Conservation (phyloP, 805 yeast genomes). For the Nadsonia fulvescens region DNA sequence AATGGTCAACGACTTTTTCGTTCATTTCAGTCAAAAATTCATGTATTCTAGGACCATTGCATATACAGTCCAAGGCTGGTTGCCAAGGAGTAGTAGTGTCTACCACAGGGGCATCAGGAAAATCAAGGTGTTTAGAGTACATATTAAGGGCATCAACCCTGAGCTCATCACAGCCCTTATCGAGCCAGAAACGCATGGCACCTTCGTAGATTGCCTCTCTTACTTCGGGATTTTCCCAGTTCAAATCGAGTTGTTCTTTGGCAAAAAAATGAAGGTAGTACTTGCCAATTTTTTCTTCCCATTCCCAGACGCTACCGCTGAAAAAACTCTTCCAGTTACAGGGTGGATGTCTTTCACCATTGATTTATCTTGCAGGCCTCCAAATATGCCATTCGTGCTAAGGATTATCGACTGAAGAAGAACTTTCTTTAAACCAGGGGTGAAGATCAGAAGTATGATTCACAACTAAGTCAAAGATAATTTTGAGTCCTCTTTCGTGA, state of each 20-base stretch:
- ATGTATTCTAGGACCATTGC: constrained; percentile 38
- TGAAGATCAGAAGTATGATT: constrained; percentile 41
- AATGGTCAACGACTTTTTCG: constrained; percentile 23
- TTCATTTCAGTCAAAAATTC: constrained; percentile 39
- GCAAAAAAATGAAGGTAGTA: constrained; percentile 39
- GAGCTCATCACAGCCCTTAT: constrained; percentile 40
- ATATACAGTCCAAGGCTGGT: constrained; percentile 19
- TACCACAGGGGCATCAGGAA: constrained; percentile 31
- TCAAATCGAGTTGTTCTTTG: constrained; percentile 37
- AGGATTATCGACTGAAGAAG: constrained; percentile 30
- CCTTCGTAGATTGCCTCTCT: constrained; percentile 26
- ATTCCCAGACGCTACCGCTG: constrained; percentile 39
- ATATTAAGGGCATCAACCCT: constrained; percentile 38
- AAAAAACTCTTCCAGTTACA: constrained; percentile 39
- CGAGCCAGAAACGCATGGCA: constrained; percentile 35
- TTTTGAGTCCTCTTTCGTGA: constrained; percentile 32
- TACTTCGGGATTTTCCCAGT: constrained; percentile 35
- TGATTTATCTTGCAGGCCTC: constrained; percentile 31
- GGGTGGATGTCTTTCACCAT: constrained; percentile 36
- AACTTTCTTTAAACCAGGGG: constrained; percentile 39
- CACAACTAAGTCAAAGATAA: constrained; percentile 37
- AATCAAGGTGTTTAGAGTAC: constrained; percentile 29
- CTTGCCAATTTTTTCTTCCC: constrained; percentile 34
- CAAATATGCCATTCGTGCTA: constrained; percentile 48
- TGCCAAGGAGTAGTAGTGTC: constrained; percentile 26